Base-by-base conservation (phyloP, 805 yeast species). In the Candida manassasensis region DNA sequence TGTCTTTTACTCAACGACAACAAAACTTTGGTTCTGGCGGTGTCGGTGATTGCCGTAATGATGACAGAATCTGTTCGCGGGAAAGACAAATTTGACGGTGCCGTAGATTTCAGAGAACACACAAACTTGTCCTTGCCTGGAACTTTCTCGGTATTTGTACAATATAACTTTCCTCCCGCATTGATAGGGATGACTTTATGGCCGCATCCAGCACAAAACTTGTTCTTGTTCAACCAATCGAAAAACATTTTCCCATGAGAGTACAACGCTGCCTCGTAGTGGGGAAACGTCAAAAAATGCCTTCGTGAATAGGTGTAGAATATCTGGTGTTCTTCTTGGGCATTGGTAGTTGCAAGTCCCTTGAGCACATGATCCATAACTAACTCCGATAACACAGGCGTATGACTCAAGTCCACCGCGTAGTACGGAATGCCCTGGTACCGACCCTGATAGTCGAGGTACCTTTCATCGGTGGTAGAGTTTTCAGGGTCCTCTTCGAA, bases 21-120 rank as follows among this genome's bases (percentile, higher is more conserved):
- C 21, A 90, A 70, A 11, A 86, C 65, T 53, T 78, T 77, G 34
- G 75, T 61, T 19, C 78, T 75, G 11, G 73, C 77, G 8, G 66
- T 47, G 48, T 82, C 81, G 14, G 85, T 71, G 10, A 87, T 75
- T 1, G 93, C 94, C 7, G 85, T 79, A 42, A 90, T 90, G 22
- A 85, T 77, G 3, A 85, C 93, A 6, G 94, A 82, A 56, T 90
- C 98, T 0, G 96, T 84, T 37, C 98, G 69, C 11, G 98, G 98
- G 66, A 86, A 90, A 14, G 87, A 77, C 14, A 85, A 79, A 53
- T 90, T 89, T 29, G 85, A 78, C 15, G 86, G 82, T 15, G 48
- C 34, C 2, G 60, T 52, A 39, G 50, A 55, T 26, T 57, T 51
- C 5, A 64, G 68, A 4, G 71, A 70, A 41, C 73, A 67, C 19